Evolutionary conservation across 2,329 filamentous ascomycete genomes (phyloP).

Genomic region (Venturia carpophila): DNA sequence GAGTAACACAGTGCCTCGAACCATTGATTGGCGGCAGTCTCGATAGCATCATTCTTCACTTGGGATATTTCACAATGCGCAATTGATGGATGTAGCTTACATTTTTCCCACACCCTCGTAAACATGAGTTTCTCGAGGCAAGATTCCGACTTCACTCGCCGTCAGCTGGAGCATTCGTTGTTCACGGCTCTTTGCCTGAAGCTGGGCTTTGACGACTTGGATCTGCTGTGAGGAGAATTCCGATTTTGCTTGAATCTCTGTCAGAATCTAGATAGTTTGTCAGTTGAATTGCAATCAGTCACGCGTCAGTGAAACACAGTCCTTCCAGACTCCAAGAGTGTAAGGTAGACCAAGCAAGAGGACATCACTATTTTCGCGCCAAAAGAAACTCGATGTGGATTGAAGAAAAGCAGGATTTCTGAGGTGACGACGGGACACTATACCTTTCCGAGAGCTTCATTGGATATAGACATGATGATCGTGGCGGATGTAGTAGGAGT

Average conservation of each 20-base stretch:
- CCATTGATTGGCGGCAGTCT: neutral
- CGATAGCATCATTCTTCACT: neutral
- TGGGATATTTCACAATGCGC: neutral
- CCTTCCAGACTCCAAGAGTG: conserved; percentile 13
- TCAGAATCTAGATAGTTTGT: conserved; percentile 58
- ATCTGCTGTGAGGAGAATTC: conserved; percentile 88
- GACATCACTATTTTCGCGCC: neutral
- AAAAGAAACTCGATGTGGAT: neutral
- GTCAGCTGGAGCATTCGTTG: conserved; percentile 84
- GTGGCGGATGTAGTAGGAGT: conserved; percentile 13
- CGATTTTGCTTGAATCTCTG: conserved; percentile 90
- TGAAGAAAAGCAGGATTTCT: neutral
- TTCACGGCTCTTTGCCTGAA: conserved; percentile 78
- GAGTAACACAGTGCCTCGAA: neutral
- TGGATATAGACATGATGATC: conserved; percentile 76
- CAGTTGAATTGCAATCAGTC: conserved; percentile 18
- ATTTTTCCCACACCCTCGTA: conserved; percentile 98
- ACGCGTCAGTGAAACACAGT: neutral
- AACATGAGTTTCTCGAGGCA: conserved; percentile 68
- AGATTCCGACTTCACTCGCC: conserved; percentile 66
- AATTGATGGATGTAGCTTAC: conserved; percentile 43
- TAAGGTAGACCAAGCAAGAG: neutral
- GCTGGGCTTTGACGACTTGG: conserved; percentile 73
- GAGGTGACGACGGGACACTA: conserved; percentile 19
- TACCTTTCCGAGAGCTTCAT: conserved; percentile 91